phyloP scores from a whole-genome alignment of 768 basidiomycete species.

The Coprinopsis marcescibilis region DNA sequence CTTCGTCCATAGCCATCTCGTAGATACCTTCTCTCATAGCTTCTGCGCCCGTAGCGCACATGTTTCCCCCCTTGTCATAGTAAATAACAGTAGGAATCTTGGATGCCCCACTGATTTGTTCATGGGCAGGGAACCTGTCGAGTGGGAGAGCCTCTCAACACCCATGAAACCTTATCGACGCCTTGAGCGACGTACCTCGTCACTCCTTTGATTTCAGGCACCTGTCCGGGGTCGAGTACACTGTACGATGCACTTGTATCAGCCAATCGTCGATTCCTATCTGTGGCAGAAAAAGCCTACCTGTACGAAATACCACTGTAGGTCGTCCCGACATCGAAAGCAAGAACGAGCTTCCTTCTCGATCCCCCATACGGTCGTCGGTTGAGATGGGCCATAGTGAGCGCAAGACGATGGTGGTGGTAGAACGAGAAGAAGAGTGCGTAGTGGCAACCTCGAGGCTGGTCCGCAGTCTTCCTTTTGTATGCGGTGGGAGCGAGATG shows the following conservation, averaged over 20 bases:
- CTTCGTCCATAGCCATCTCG: conserved; percentile 38
- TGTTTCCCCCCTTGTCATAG: conserved; percentile 37
- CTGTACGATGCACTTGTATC: conserved; percentile 19
- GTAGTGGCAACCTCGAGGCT: too few species aligned
- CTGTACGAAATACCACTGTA: conserved; percentile 35
- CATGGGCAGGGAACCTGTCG: conserved; percentile 44
- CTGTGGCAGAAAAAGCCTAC: conserved; percentile 12
- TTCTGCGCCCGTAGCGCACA: conserved; percentile 44
- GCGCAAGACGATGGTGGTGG: background rate
- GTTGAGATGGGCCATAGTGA: background rate
- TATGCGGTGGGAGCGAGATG: too few species aligned
- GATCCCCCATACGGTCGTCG: conserved; percentile 27
- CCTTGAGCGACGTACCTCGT: conserved; percentile 30
- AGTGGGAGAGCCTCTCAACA: background rate
- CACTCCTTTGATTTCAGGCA: conserved; percentile 39
- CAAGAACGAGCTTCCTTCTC: conserved; percentile 34
- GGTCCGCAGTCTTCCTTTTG: too few species aligned
- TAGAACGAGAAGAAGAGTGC: background rate
- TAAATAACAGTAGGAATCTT: conserved; percentile 40
- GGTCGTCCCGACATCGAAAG: conserved; percentile 40
- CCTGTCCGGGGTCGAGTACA: conserved; percentile 34
- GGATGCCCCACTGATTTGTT: conserved; percentile 37
- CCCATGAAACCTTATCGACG: conserved; percentile 13
- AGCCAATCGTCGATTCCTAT: background rate
- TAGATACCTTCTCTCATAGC: conserved; percentile 34